A percentile compares a stretch with the other conserved stretches of the same genome.
Conservation (phyloP, 2,329 filamentous ascomycete species). For the Pestalotiopsis sp. region DNA sequence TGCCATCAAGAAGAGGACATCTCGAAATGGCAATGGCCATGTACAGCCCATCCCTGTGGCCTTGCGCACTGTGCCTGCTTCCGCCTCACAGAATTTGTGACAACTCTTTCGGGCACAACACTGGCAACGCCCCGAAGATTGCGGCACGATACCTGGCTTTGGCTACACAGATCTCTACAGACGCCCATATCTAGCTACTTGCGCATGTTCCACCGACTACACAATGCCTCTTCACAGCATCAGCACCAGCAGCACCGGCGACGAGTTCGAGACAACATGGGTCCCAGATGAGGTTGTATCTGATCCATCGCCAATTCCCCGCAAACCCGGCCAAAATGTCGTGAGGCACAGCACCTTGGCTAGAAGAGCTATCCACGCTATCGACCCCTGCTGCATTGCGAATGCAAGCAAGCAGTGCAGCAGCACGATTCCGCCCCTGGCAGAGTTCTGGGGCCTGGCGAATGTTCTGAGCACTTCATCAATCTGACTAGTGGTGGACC, state of each 20-base stretch:
- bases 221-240: background rate
- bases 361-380: conserved; percentile 6
- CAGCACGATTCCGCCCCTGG: background rate
- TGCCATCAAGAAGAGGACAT: background rate
- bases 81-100: background rate
- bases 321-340: conserved; percentile 7
- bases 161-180: background rate
- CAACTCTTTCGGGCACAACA: background rate
- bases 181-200: background rate
- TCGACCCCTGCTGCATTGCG: conserved; percentile 9
- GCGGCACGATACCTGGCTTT: too few species aligned
- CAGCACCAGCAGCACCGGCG: background rate
- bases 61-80: background rate
- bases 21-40: background rate
- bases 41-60: background rate
- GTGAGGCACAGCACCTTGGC: conserved; percentile 7
- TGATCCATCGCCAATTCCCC: conserved; percentile 1
- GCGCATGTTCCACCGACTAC: background rate
- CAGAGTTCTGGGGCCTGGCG: background rate
- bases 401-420: conserved; percentile 15
- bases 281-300: background rate
- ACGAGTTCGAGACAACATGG: background rate
- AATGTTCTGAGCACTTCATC: conserved; percentile 6
- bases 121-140: background rate
- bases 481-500: conserved; percentile 10